Conservation (phyloP, 1,284 basidiomycete species). For the Tilletia caries region DNA sequence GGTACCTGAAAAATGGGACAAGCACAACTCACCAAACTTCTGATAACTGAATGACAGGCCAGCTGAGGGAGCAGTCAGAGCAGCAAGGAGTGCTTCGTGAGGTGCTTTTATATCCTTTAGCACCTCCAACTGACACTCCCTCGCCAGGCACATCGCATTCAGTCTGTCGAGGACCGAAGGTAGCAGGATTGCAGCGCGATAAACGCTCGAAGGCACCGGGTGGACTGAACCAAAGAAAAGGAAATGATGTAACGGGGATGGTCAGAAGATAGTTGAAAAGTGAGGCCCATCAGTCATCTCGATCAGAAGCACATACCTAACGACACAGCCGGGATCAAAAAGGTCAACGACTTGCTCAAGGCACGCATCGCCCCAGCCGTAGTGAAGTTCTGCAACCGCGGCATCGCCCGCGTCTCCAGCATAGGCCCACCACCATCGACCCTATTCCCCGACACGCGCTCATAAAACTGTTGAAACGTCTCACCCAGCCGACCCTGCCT, state of each 20-base stretch:
- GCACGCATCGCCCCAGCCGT: neutral
- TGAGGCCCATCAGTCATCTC: too few relatives aligned
- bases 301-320: neutral
- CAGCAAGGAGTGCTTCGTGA: conserved; percentile 25
- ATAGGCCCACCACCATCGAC: neutral
- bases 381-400: conserved; percentile 4
- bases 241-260: too few relatives aligned
- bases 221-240: conserved; percentile 11
- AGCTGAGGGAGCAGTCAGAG: neutral
- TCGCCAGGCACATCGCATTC: conserved; percentile 30
- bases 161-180: conserved; percentile 31
- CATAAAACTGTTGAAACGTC: conserved; percentile 2
- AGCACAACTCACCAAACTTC: conserved; percentile 17
- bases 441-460: neutral
- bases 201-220: conserved; percentile 15
- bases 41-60: conserved; percentile 15
- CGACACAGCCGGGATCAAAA: neutral
- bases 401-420: neutral
- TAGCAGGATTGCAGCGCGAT: conserved; percentile 22
- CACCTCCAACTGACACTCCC: conserved; percentile 24
- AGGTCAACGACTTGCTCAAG: neutral
- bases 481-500: neutral
- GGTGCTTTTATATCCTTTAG: conserved; percentile 25
- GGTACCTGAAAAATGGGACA: too few relatives aligned
- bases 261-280: too few relatives aligned